Evolutionary conservation across 768 basidiomycete genomes (phyloP), one percentile per base, ranked within the genome.

Genomic region (Rubroboletus satanas): DNA sequence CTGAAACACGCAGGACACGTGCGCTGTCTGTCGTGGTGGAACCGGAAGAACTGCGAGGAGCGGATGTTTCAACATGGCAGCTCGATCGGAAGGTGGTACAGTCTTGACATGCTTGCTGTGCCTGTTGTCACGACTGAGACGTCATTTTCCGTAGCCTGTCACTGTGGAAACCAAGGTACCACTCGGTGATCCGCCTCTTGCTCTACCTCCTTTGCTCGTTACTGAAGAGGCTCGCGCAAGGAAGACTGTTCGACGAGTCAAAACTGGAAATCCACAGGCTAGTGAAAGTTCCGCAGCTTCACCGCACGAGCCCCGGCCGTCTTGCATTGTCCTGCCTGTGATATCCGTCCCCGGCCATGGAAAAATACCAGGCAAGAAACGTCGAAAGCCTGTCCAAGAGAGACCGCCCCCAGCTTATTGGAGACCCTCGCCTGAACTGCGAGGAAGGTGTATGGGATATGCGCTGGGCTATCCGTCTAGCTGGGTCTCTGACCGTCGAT

Each of bases 11-110:
- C 45, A 66, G 63, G 56, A 62, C 62, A 50, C 74, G 66, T 21
- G 75, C 82, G 2, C 45, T 70, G 52, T 68, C 69, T 5, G 71
- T 69, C 28, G 75, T 81, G 1, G 70, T 82, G 17, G 75, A 79
- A 38, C 62, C 64, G 18, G 62, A 18, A 64, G 61, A 54, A 18
- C 33, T 53, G 9, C 10, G 9, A 53, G 79, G 26, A 31, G 71
- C 31, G 39, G 52, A 21, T 62, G 69, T 41, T 36, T 48, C 18
- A 18, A 47, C 18, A 44, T 59, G 73, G 43, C 52, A 54, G 26
- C 41, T 55, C 48, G 42, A 54, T 28, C 55, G 28, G 46, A 62
- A 69, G 66, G 66, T 71, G 8, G 28, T 43, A 32, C 26, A 37
- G n/a, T 44, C 8, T 14, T 38, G 23, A 4, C 32, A 29, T 21